A percentile compares a stretch with the other conserved stretches of the same genome.
Evolutionary conservation across 352 stramenopile species (phyloP).

Genomic region (Saprolegnia diclina): DNA sequence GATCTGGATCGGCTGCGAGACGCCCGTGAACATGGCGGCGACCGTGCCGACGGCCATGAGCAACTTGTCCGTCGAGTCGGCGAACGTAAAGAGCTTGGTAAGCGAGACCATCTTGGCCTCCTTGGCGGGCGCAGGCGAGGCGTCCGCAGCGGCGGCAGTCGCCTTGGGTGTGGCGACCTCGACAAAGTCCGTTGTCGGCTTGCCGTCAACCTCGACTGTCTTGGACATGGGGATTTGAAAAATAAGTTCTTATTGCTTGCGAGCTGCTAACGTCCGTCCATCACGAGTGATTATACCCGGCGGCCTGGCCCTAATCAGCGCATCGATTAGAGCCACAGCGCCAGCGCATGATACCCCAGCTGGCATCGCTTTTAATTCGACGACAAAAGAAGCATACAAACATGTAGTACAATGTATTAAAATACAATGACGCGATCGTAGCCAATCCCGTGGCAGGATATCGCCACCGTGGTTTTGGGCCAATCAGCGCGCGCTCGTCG

Average conservation of each 20-base stretch:
- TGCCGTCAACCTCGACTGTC: background rate
- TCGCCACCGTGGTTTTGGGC: background rate
- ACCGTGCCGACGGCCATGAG: conserved; percentile 55
- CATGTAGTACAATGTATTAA: background rate
- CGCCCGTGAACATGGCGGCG: conserved; percentile 38
- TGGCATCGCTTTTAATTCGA: background rate
- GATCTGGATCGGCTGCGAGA: conserved; percentile 61
- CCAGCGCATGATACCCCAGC: background rate
- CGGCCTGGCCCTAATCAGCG: background rate
- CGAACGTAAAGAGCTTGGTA: conserved; percentile 34
- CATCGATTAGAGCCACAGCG: background rate
- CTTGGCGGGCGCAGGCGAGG: background rate
- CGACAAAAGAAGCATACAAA: background rate
- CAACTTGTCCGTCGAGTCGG: conserved; percentile 47
- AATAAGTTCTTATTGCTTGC: background rate
- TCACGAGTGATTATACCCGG: background rate
- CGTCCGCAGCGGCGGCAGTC: background rate
- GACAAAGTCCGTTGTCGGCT: background rate
- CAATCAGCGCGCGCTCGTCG: background rate
- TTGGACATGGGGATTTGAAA: background rate
- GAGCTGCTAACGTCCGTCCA: background rate
- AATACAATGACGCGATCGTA: background rate
- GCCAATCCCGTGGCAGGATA: background rate
- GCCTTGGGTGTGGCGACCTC: background rate
- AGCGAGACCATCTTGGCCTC: conserved; percentile 5